Percentiles rank a stretch among this genome's conserved stretches.
phyloP scores from a whole-genome alignment of 768 basidiomycete genomes.

The Russula olivacea region DNA sequence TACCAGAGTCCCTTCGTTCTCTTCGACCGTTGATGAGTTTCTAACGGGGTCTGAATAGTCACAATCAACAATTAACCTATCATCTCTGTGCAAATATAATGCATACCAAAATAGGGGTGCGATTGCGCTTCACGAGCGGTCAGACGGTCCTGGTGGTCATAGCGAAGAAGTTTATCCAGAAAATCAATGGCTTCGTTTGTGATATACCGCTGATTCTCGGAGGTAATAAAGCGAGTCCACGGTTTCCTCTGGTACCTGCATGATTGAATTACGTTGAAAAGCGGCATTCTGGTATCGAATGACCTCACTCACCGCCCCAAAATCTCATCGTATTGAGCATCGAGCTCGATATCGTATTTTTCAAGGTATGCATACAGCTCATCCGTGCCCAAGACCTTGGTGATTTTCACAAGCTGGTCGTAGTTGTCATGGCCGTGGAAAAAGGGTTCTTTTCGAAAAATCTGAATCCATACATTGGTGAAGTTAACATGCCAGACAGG shows the following conservation, averaged over 20 bases:
- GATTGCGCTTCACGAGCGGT: conserved; percentile 90
- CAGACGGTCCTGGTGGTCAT: conserved; percentile 95
- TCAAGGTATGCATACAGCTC: conserved; percentile 89
- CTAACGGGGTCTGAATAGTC: conserved; percentile 61
- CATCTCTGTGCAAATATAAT: conserved; percentile 19
- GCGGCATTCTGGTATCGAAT: conserved; percentile 8
- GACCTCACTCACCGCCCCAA: conserved; percentile 59
- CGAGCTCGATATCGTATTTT: conserved; percentile 92
- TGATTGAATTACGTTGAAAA: conserved; percentile 6
- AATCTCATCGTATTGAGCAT: conserved; percentile 93
- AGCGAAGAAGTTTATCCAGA: conserved; percentile 89
- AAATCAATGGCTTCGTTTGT: conserved; percentile 97
- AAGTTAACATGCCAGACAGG: not conserved
- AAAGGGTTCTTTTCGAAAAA: conserved; percentile 98
- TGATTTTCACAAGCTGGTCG: conserved; percentile 96
- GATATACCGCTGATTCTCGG: conserved; percentile 93
- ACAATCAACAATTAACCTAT: conserved; percentile 23
- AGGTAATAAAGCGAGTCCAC: conserved; percentile 93
- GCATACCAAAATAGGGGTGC: conserved; percentile 86
- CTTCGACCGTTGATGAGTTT: conserved; percentile 47
- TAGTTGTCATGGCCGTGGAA: conserved; percentile 99
- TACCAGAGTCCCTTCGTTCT: conserved; percentile 53
- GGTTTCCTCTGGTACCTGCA: conserved; percentile 85
- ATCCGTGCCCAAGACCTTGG: conserved; percentile 95
- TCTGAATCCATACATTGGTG: conserved; percentile 43